These are phyloP conservation scores for Dendrocalamus latiflorus DNA, from an alignment of 202 grass and related monocot species.

Conservation along the genomic window DNA sequence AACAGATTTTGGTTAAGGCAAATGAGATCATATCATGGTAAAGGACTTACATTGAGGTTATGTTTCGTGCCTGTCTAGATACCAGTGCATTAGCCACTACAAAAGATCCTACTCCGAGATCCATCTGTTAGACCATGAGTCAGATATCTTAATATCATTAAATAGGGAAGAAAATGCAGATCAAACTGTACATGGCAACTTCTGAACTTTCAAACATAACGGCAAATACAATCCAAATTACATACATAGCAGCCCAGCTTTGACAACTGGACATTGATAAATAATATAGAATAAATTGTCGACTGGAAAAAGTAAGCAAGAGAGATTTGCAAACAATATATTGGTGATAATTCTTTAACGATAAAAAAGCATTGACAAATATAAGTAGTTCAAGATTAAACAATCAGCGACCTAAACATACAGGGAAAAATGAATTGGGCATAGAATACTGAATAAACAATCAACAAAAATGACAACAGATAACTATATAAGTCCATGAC, in stretches of 20 bases:
- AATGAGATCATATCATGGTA: neutral
- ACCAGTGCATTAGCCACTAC: slow-evolving; percentile 84
- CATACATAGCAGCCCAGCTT: neutral
- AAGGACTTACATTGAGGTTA: slow-evolving; percentile 51
- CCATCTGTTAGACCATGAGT: slow-evolving; percentile 69
- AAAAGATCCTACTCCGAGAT: slow-evolving; percentile 97
- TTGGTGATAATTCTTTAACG: neutral
- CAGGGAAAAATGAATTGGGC: neutral
- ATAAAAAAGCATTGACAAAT: neutral
- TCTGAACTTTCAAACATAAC: slow-evolving; percentile 27
- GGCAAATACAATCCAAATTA: slow-evolving; percentile 1
- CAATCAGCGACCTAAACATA: neutral
- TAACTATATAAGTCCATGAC: neutral
- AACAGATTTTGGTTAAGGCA: neutral
- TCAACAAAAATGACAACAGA: neutral
- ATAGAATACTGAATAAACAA: no score
- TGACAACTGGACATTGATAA: neutral
- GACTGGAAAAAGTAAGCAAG: neutral
- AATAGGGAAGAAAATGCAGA: no score
- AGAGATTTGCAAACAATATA: neutral
- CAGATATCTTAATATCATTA: slow-evolving; percentile 25
- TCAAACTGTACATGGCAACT: slow-evolving; percentile 7
- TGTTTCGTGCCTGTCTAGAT: slow-evolving; percentile 67
- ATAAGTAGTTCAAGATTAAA: neutral
- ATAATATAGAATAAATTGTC: neutral